phyloP scores from a whole-genome alignment of 2,329 filamentous ascomycete species.

The Colletotrichum navitas region DNA sequence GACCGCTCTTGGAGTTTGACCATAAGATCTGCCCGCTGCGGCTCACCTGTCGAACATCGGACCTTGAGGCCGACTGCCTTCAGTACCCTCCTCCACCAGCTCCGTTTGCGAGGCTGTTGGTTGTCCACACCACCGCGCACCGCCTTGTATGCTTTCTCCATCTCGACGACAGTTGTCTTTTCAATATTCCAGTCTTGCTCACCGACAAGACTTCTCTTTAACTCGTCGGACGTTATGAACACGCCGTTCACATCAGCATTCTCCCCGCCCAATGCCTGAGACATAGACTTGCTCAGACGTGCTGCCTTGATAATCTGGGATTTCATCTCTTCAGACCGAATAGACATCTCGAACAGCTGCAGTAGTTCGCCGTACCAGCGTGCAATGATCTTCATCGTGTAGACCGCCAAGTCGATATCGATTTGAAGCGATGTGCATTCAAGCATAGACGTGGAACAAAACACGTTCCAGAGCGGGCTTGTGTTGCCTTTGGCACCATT shows the following conservation, averaged over 20 bases:
- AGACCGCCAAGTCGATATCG: conserved; percentile 10
- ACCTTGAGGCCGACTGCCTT: background rate
- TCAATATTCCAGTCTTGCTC: background rate
- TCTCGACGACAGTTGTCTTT: background rate
- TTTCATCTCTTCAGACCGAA: background rate
- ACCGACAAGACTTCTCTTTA: background rate
- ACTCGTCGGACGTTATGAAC: background rate
- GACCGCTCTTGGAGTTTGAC: background rate
- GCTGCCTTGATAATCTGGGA: background rate
- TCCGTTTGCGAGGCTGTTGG: background rate
- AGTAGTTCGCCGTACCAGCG: conserved; percentile 1
- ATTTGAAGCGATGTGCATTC: background rate
- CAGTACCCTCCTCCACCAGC: background rate
- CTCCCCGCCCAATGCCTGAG: background rate
- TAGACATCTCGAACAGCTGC: background rate
- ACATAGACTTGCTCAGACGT: background rate
- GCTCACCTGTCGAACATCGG: background rate
- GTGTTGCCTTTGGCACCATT: background rate
- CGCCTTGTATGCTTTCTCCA: background rate
- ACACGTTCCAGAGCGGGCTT: background rate
- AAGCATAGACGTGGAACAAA: conserved; percentile 4
- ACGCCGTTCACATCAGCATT: background rate
- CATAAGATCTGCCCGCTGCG: background rate
- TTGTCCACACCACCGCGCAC: background rate
- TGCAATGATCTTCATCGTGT: background rate